These are phyloP conservation scores for Boeremia lycopersici DNA, from an alignment of 2,329 filamentous ascomycete genomes.

Conservation along the genomic window DNA sequence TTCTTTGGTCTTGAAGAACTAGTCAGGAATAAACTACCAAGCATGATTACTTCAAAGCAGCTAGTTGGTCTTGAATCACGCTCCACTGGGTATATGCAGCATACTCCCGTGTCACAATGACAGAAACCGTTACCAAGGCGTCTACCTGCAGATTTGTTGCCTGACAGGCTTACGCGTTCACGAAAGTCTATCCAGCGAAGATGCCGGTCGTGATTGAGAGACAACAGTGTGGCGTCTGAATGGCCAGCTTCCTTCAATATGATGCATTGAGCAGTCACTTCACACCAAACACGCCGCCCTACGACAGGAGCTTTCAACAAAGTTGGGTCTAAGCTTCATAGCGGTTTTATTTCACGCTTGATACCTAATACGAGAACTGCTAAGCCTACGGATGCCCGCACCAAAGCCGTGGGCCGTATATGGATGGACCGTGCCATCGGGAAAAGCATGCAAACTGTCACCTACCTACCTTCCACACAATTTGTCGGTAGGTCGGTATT, in stretches of 20 bases:
- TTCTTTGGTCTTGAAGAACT: neutral
- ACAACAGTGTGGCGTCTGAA: constrained; percentile 1
- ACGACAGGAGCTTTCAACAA: neutral
- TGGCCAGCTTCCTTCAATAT: neutral
- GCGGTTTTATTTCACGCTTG: neutral
- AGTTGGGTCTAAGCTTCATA: neutral
- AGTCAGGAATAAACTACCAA: constrained; percentile 1
- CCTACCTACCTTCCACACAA: neutral
- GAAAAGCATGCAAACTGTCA: neutral
- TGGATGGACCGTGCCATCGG: constrained; percentile 28
- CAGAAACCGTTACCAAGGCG: constrained; percentile 20
- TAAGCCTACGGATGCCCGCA: constrained; percentile 28
- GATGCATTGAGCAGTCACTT: neutral
- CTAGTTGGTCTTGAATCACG: constrained; percentile 5
- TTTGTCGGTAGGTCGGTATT: constrained; percentile 23
- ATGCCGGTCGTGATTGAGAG: neutral
- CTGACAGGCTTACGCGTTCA: constrained; percentile 38
- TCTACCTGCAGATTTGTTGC: constrained; percentile 30
- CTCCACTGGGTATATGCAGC: constrained; percentile 11
- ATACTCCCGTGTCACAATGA: constrained; percentile 20
- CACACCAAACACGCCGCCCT: neutral
- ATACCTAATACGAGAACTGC: constrained; percentile 7
- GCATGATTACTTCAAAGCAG: neutral
- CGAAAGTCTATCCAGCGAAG: neutral
- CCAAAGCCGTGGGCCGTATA: constrained; percentile 14